These are phyloP conservation scores for Termitomyces sp. DNA, from an alignment of 768 basidiomycete species.

Conservation along the genomic window DNA sequence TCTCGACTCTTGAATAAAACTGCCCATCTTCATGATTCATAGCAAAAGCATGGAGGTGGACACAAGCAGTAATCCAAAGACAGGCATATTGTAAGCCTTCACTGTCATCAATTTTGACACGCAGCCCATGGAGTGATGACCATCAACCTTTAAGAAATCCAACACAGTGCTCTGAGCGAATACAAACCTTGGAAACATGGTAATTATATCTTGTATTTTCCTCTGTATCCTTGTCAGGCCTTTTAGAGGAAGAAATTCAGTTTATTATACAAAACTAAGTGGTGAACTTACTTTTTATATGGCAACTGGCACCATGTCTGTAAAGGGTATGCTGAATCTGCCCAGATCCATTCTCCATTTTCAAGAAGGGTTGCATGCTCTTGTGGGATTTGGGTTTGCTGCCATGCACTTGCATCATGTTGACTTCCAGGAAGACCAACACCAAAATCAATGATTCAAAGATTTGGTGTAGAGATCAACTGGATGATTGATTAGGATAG, in stretches of 20 bases:
- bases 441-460: constrained; percentile 26
- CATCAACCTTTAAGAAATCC: constrained; percentile 26
- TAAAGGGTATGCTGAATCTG: constrained; percentile 30
- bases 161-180: constrained; percentile 26
- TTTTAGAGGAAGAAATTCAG: no score
- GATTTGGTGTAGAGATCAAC: constrained; percentile 22
- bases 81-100: constrained; percentile 14
- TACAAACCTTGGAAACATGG: constrained; percentile 19
- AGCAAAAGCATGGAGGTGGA: constrained; percentile 25
- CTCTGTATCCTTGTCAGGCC: constrained; percentile 14
- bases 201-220: constrained; percentile 19
- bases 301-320: constrained; percentile 7
- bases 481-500: no score
- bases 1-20: neutral
- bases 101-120: constrained; percentile 16
- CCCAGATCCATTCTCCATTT: constrained; percentile 26
- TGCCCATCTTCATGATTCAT: neutral
- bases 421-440: constrained; percentile 27
- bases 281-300: constrained; percentile 17
- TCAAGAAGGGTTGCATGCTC: constrained; percentile 18
- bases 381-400: constrained; percentile 15
- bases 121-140: constrained; percentile 19
- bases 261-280: no score
- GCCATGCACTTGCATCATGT: constrained; percentile 29
- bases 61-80: constrained; percentile 23